Conservation (phyloP, 2,329 filamentous ascomycete species). For the Paradendryphiella salina region DNA sequence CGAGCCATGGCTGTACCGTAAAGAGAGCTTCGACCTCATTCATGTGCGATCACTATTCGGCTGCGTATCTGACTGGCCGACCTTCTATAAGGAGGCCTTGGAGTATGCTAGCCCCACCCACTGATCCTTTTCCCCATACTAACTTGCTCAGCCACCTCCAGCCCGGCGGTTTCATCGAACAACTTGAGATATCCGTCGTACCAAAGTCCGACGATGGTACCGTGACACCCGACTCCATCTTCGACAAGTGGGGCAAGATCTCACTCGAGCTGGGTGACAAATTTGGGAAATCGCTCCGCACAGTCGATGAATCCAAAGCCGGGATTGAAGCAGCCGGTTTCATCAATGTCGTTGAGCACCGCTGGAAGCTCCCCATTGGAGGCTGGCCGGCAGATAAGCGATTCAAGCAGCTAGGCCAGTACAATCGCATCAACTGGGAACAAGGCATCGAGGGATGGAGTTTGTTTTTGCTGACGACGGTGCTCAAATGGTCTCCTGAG, state of each 20-base stretch:
- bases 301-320: slow-evolving; percentile 46
- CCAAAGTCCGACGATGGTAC: slow-evolving; percentile 36
- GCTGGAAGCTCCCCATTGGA: slow-evolving; percentile 44
- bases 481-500: slow-evolving; percentile 47
- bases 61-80: slow-evolving; percentile 28
- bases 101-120: slow-evolving; percentile 19
- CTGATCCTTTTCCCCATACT: neutral
- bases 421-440: slow-evolving; percentile 32
- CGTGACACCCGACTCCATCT: slow-evolving; percentile 21
- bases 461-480: slow-evolving; percentile 26
- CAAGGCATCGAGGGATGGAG: slow-evolving; percentile 37
- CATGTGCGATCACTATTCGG: slow-evolving; percentile 26
- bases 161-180: slow-evolving; percentile 39
- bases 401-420: slow-evolving; percentile 56
- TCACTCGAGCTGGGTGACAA: slow-evolving; percentile 35
- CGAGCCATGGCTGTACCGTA: slow-evolving; percentile 35
- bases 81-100: slow-evolving; percentile 25
- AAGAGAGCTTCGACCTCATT: slow-evolving; percentile 30
- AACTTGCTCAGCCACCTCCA: slow-evolving; percentile 21
- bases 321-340: slow-evolving; percentile 59
- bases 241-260: slow-evolving; percentile 33
- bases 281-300: slow-evolving; percentile 42
- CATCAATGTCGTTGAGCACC: slow-evolving; percentile 53
- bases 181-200: slow-evolving; percentile 31
- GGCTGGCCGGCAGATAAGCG: slow-evolving; percentile 43